Conservation (phyloP, 352 stramenopile genomes). For the Saprolegnia diclina region DNA sequence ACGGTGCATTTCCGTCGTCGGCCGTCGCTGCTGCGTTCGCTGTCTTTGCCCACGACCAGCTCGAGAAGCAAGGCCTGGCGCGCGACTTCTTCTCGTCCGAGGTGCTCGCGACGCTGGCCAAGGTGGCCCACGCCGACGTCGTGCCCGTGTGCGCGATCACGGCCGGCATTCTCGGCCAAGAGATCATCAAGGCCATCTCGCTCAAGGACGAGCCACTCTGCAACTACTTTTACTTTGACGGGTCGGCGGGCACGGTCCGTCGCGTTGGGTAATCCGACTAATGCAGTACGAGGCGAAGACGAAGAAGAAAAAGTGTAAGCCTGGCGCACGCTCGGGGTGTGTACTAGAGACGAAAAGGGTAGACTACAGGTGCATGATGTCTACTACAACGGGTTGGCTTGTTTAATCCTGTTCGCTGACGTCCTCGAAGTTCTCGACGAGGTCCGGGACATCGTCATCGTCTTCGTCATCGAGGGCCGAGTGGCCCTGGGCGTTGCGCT, state of each 20-base stretch:
- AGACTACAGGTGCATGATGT: background rate
- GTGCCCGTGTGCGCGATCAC: slow-evolving; percentile 93
- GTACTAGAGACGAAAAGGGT: slow-evolving; percentile 25
- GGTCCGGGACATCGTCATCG: slow-evolving; percentile 96
- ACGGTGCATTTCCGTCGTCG: slow-evolving; percentile 7
- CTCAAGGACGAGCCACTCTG: slow-evolving; percentile 94
- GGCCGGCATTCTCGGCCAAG: slow-evolving; percentile 95
- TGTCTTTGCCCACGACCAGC: slow-evolving; percentile 44
- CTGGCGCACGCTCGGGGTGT: slow-evolving; percentile 26
- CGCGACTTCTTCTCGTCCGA: slow-evolving; percentile 50
- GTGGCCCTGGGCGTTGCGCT: slow-evolving; percentile 71
- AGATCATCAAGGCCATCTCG: slow-evolving; percentile 97
- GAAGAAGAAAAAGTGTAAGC: slow-evolving; percentile 15
- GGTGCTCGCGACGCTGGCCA: slow-evolving; percentile 41
- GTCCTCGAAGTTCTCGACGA: slow-evolving; percentile 99
- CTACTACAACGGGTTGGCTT: background rate
- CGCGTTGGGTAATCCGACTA: slow-evolving; percentile 12
- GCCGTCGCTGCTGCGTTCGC: slow-evolving; percentile 43
- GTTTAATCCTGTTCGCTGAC: slow-evolving; percentile 87
- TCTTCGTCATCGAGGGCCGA: slow-evolving; percentile 80
- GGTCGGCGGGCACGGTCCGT: slow-evolving; percentile 33
- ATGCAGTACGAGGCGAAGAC: background rate
- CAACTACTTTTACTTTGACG: slow-evolving; percentile 95
- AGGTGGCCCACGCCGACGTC: slow-evolving; percentile 53
- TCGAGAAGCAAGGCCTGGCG: slow-evolving; percentile 51